Conservation (phyloP, 1,284 basidiomycete genomes). For the Melampsora larici-populina region DNA sequence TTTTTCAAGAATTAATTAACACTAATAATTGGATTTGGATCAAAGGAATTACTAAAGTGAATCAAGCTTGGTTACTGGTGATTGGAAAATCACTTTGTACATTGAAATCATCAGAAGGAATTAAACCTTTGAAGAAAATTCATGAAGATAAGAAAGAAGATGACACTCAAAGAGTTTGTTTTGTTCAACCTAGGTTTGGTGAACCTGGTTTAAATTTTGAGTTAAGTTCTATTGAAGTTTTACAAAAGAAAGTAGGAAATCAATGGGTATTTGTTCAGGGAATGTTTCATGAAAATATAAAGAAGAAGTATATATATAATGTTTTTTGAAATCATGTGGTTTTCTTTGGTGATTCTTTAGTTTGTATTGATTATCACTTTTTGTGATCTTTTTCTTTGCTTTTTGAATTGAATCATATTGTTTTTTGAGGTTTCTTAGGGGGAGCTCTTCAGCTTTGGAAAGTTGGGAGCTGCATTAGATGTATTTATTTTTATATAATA, state of each 20-base stretch:
- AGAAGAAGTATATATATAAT: too few relatives aligned
- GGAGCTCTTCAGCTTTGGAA: too few relatives aligned
- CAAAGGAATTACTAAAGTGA: slow-evolving; percentile 84
- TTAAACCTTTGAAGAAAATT: not conserved
- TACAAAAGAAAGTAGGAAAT: slow-evolving; percentile 44
- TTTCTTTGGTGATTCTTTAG: too few relatives aligned
- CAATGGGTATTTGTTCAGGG: slow-evolving; percentile 44
- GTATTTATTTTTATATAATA: too few relatives aligned
- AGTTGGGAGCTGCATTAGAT: too few relatives aligned
- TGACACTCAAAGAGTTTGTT: slow-evolving; percentile 44
- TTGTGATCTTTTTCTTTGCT: too few relatives aligned
- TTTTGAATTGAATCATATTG: too few relatives aligned
- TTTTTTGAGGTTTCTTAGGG: too few relatives aligned
- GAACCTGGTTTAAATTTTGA: slow-evolving; percentile 44
- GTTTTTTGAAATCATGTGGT: too few relatives aligned
- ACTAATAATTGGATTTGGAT: slow-evolving; percentile 69
- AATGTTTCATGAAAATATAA: too few relatives aligned
- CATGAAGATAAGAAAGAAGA: slow-evolving; percentile 4
- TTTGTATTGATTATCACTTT: too few relatives aligned
- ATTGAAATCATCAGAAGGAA: slow-evolving; percentile 73
- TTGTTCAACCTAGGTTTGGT: slow-evolving; percentile 47
- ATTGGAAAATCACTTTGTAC: slow-evolving; percentile 78
- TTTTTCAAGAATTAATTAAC: slow-evolving; percentile 76
- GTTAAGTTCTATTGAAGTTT: slow-evolving; percentile 45
- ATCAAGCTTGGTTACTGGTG: slow-evolving; percentile 80